Base-by-base conservation (phyloP, 192 early-diverging fungal species). In the Obelidium mucronatum region DNA sequence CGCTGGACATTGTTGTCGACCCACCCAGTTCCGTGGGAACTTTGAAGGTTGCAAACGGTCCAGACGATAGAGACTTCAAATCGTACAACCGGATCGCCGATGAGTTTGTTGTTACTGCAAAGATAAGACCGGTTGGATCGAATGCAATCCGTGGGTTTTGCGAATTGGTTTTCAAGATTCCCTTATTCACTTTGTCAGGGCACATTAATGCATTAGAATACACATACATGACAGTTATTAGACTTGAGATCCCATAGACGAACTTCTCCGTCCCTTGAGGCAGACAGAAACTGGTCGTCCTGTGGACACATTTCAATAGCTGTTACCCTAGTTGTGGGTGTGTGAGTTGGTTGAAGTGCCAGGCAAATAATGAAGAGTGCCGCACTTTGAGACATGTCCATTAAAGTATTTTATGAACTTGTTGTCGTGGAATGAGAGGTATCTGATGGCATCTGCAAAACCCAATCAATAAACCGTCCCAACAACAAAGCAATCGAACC, bases 381-480 rank as follows among this genome's bases (percentile, higher is more conserved):
- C 74, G 44, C 85, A 92, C 92, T 80, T 86, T 60, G 80, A 85
- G 36, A 79, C 86, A 76, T 99, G 97, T 1, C 95, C 97, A 28
- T 84, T 84, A 84, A 99, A 99, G 79, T 99, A 99, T 37, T 92
- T 82, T 40, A 99, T 86, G 74, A 93, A 99, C 80, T 93, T 91
- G 83, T 99, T 99, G 40, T 96, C 95, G 72, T 97, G 93, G n/a
- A 94, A 79, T 24, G 95, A 97, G 40, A 98, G 82, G 79, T 98
- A 99, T 73, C 97, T 83, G 39, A 99, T 91, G 0, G 92, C 92
- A 80, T 98, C 96, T 94, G 83, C 1, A 37, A 31, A 22, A 31
- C 15, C 13, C 13, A 60, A 60, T 26, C 11, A 22, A 13, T 26
- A 31, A 60, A 22, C 11, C 17, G 22, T 5, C 30, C 3, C 40